Conservation (phyloP, 768 basidiomycete genomes). For the Russula vinacea region DNA sequence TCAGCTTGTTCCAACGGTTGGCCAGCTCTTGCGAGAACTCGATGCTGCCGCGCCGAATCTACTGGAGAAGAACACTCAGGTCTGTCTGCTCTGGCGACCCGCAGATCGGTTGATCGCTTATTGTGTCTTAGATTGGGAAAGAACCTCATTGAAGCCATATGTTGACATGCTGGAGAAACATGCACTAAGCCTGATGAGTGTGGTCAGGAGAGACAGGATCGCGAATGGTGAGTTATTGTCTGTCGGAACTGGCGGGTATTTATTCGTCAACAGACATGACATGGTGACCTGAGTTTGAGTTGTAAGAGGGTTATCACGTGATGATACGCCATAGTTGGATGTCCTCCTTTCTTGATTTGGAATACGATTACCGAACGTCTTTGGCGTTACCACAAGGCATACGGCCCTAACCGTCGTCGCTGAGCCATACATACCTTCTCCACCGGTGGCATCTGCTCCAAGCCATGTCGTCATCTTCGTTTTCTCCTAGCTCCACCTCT, state of each 20-base stretch:
- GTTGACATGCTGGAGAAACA: constrained; percentile 88
- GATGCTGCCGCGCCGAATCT: constrained; percentile 40
- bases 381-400: not conserved
- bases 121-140: constrained; percentile 63
- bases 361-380: not conserved
- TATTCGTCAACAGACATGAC: constrained; percentile 20
- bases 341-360: not conserved
- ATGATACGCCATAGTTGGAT: not conserved
- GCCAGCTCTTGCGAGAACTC: constrained; percentile 77
- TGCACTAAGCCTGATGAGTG: constrained; percentile 53
- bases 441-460: not conserved
- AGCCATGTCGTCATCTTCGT: constrained; percentile 14
- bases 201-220: constrained; percentile 49
- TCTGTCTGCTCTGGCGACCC: constrained; percentile 9
- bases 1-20: constrained; percentile 78
- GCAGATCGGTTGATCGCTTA: not conserved
- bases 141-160: constrained; percentile 84
- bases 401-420: not conserved
- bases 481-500: not conserved
- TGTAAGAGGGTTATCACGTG: not conserved
- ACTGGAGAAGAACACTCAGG: constrained; percentile 25
- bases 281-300: constrained; percentile 12
- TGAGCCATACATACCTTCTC: too few relatives aligned
- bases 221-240: constrained; percentile 38
- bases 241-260: not conserved